A percentile compares a stretch with the other conserved stretches of the same genome.
Evolutionary conservation across 2,329 filamentous ascomycete genomes (phyloP).

Genomic region (Penicillium olsonii): DNA sequence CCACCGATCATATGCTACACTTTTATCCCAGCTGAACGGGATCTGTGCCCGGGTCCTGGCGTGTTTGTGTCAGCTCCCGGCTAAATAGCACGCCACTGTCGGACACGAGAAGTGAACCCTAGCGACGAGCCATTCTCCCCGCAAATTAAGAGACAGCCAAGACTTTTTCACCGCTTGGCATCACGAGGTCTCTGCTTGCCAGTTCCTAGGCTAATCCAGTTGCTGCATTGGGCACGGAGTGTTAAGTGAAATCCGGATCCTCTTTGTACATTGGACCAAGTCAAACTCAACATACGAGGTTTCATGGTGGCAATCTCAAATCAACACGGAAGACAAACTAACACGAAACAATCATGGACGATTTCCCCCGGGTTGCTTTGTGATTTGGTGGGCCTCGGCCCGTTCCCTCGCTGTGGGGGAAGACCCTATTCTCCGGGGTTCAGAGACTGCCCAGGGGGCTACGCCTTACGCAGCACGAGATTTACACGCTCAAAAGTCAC

Average conservation of each 20-base stretch:
- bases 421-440: background rate
- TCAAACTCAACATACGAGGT: background rate
- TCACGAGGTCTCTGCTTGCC: background rate
- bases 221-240: conserved; percentile 12
- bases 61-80: conserved; percentile 1
- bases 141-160: conserved; percentile 2
- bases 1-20: too few species aligned
- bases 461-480: too few species aligned
- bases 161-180: conserved; percentile 3
- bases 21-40: background rate
- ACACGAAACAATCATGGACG: background rate
- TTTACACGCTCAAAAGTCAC: too few species aligned
- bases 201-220: background rate
- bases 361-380: background rate
- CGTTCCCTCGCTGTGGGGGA: conserved; percentile 6
- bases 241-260: background rate
- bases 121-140: background rate
- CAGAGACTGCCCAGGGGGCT: background rate
- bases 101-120: background rate
- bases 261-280: background rate
- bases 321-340: conserved; percentile 2
- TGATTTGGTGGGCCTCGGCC: conserved; percentile 10
- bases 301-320: background rate
- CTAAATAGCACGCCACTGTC: conserved; percentile 4
- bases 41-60: background rate